Evolutionary conservation across 225 moss, liverwort and hornwort species (phyloP).

Genomic region (Physcomitrellopsis africana): DNA sequence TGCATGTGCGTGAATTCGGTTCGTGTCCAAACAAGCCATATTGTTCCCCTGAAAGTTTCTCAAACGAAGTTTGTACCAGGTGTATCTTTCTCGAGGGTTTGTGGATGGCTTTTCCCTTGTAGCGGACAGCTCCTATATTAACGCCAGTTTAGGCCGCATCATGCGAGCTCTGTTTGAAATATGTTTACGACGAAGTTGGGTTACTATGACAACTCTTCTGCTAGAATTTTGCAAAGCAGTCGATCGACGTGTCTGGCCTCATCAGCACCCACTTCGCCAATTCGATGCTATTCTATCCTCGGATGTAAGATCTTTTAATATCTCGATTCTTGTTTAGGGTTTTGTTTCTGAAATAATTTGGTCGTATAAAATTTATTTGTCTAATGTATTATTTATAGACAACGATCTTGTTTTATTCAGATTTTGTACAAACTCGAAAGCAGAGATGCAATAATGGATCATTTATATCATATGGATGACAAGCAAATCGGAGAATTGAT

Average conservation of each 20-base stretch:
- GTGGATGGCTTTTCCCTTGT: conserved; percentile 93
- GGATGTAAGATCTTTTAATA: conserved; percentile 62
- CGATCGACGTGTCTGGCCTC: conserved; percentile 94
- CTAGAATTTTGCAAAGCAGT: conserved; percentile 98
- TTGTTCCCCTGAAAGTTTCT: conserved; percentile 24
- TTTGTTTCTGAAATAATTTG: conserved; percentile 9
- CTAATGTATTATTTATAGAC: conserved; percentile 1
- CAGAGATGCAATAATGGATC: conserved; percentile 75
- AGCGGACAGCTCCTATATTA: conserved; percentile 98
- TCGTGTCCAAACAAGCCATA: conserved; percentile 5
- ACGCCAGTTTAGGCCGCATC: conserved; percentile 96
- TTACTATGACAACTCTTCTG: conserved; percentile 94
- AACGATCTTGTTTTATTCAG: conserved; percentile 43
- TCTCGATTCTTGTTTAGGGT: conserved; percentile 7
- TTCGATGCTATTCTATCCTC: conserved; percentile 88
- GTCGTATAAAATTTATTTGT: conserved; percentile 4
- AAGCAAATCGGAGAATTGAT: conserved; percentile 90
- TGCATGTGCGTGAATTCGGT: conserved; percentile 15
- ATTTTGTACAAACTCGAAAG: conserved; percentile 91
- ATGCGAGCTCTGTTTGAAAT: conserved; percentile 99
- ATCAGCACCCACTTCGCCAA: conserved; percentile 95
- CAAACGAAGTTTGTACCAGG: conserved; percentile 51
- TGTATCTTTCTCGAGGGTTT: conserved; percentile 93
- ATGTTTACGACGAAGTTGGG: conserved; percentile 92
- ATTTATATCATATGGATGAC: conserved; percentile 93